Percentiles rank a stretch among this genome's conserved stretches.
Evolutionary conservation across 2,329 filamentous ascomycete genomes (phyloP).

Genomic region (Fusarium cyanostomum): DNA sequence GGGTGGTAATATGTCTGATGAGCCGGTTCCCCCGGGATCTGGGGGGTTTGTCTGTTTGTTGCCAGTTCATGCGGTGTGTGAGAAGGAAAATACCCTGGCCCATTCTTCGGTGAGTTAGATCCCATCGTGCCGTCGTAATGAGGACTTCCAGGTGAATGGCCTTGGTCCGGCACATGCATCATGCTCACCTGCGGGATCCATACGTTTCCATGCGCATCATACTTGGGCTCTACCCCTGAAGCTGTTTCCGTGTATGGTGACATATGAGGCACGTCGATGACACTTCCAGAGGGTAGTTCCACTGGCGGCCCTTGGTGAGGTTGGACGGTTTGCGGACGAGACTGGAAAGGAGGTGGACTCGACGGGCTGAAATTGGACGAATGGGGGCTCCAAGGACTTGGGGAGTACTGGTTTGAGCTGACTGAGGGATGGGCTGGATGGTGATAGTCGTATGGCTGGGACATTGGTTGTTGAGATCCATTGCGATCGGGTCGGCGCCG

Average conservation of each 20-base stretch:
- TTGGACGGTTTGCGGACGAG: slow-evolving; percentile 30
- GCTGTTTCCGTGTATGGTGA: slow-evolving; percentile 30
- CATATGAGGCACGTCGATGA: slow-evolving; percentile 14
- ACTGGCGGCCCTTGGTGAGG: slow-evolving; percentile 40
- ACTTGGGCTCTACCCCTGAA: slow-evolving; percentile 39
- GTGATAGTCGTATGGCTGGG: slow-evolving; percentile 37
- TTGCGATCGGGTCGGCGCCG: slow-evolving; percentile 19
- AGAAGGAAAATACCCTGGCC: slow-evolving; percentile 29
- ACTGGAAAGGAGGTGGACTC: slow-evolving; percentile 27
- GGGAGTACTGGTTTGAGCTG: slow-evolving; percentile 35
- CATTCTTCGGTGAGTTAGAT: slow-evolving; percentile 31
- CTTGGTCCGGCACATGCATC: slow-evolving; percentile 39
- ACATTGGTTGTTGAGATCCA: slow-evolving; percentile 39
- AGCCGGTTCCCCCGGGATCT: slow-evolving; percentile 13
- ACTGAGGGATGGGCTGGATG: slow-evolving; percentile 35
- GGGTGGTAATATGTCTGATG: slow-evolving; percentile 43
- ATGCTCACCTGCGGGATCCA: slow-evolving; percentile 49
- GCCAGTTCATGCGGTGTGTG: slow-evolving; percentile 39
- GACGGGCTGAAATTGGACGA: slow-evolving; percentile 35
- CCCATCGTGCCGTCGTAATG: slow-evolving; percentile 29
- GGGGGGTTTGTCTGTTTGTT: slow-evolving; percentile 27
- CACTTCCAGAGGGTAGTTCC: slow-evolving; percentile 40
- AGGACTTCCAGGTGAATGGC: slow-evolving; percentile 31
- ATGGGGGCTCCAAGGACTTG: slow-evolving; percentile 41
- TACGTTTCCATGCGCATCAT: slow-evolving; percentile 46